Conservation (phyloP, 345 rosid species). For the Xanthoceras sorbifolium region DNA sequence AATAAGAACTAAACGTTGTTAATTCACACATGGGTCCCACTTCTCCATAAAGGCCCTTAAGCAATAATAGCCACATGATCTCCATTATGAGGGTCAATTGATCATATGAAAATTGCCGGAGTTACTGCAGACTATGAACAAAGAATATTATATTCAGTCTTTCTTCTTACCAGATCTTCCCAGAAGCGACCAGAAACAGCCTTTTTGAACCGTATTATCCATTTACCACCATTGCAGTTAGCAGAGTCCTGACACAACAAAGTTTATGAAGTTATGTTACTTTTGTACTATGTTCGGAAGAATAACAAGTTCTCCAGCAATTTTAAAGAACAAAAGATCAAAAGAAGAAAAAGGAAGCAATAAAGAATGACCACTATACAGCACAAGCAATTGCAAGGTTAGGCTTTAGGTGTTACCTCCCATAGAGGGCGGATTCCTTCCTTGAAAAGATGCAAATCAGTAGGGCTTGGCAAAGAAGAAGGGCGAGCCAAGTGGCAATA, state of each 20-base stretch:
- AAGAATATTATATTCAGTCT: not conserved
- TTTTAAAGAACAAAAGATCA: not conserved
- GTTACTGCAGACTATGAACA: not conserved
- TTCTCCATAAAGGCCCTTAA: not conserved
- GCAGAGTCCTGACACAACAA: slow-evolving; percentile 74
- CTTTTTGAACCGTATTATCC: slow-evolving; percentile 95
- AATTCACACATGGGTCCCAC: not conserved
- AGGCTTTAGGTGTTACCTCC: slow-evolving; percentile 63
- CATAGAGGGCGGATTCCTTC: slow-evolving; percentile 92
- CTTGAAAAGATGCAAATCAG: slow-evolving; percentile 92
- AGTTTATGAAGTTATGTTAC: not conserved
- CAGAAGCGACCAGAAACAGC: slow-evolving; percentile 95
- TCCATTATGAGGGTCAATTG: not conserved
- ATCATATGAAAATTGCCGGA: not conserved
- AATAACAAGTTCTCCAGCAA: not conserved
- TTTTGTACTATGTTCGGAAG: not conserved
- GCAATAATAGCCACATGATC: not conserved
- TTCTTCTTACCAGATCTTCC: slow-evolving; percentile 89
- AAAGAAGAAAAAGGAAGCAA: not conserved
- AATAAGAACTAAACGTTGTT: not conserved
- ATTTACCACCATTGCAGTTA: slow-evolving; percentile 93
- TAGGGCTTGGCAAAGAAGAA: slow-evolving; percentile 81
- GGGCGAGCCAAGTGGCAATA: slow-evolving; percentile 93
- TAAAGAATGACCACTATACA: not conserved
- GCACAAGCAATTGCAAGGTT: slow-evolving; percentile 9